Conservation (phyloP, 2,329 filamentous ascomycete genomes). For the Penicillium sp. region DNA sequence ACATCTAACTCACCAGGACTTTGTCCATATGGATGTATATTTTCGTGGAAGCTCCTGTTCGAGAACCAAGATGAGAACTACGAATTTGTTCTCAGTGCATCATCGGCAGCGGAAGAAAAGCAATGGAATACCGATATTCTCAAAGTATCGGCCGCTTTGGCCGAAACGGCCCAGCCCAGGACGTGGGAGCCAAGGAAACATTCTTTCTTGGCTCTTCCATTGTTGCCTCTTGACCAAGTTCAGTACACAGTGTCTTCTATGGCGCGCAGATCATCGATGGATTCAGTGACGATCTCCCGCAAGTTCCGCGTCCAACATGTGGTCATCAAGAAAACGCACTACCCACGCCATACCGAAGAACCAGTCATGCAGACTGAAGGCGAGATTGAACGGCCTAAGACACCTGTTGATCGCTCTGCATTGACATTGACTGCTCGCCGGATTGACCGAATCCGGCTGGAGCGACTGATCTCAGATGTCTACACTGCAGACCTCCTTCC, state of each 20-base stretch:
- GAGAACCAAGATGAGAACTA: slow-evolving; percentile 72
- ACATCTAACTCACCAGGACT: slow-evolving; percentile 55
- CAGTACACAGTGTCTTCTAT: slow-evolving; percentile 68
- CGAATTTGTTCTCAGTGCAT: slow-evolving; percentile 84
- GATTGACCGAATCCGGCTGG: slow-evolving; percentile 72
- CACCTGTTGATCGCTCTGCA: slow-evolving; percentile 66
- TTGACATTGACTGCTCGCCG: slow-evolving; percentile 71
- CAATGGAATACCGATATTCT: slow-evolving; percentile 73
- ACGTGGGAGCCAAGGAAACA: slow-evolving; percentile 26
- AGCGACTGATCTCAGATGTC: slow-evolving; percentile 69
- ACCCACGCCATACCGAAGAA: slow-evolving; percentile 56
- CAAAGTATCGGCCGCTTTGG: slow-evolving; percentile 50
- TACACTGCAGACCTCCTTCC: slow-evolving; percentile 81
- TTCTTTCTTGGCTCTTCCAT: slow-evolving; percentile 58
- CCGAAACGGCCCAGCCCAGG: slow-evolving; percentile 49
- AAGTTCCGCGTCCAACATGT: slow-evolving; percentile 70
- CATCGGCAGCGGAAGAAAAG: slow-evolving; percentile 72
- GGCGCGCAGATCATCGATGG: slow-evolving; percentile 64
- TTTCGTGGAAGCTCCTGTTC: slow-evolving; percentile 91
- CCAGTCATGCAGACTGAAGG: slow-evolving; percentile 43
- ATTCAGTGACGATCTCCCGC: slow-evolving; percentile 71
- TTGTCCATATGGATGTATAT: slow-evolving; percentile 80
- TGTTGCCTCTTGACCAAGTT: slow-evolving; percentile 71
- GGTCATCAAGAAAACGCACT: slow-evolving; percentile 81
- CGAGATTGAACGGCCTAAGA: slow-evolving; percentile 75